A percentile compares a stretch with the other conserved stretches of the same genome.
phyloP scores from a whole-genome alignment of 768 basidiomycete species.

The Rhizopogon vulgaris region DNA sequence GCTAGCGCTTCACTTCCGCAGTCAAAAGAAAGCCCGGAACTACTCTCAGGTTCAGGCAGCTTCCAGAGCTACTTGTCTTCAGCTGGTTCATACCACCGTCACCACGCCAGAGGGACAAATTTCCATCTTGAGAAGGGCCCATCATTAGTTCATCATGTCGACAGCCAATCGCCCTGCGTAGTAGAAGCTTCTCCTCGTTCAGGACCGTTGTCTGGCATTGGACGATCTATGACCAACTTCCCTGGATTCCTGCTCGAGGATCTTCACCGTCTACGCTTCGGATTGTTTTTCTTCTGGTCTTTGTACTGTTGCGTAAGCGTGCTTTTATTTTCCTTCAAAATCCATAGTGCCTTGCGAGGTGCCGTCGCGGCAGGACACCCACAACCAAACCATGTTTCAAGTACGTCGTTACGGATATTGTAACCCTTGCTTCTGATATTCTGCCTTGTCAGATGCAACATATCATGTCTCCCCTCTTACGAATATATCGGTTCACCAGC shows the following conservation, averaged over 20 bases:
- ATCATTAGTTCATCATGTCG: slow-evolving; percentile 5
- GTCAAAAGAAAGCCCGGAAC: not conserved
- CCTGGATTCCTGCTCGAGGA: slow-evolving; percentile 19
- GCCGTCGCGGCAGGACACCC: slow-evolving; percentile 1
- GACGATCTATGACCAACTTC: slow-evolving; percentile 20
- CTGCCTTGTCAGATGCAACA: not conserved
- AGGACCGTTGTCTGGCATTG: slow-evolving; percentile 20
- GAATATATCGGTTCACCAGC: slow-evolving; percentile 25
- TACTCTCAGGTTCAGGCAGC: slow-evolving; percentile 29
- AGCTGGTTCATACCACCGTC: slow-evolving; percentile 36
- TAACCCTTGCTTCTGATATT: not conserved
- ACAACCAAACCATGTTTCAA: not conserved
- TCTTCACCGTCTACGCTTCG: slow-evolving; percentile 16
- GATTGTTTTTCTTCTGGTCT: slow-evolving; percentile 26
- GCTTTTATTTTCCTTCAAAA: slow-evolving; percentile 28
- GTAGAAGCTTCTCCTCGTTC: slow-evolving; percentile 6
- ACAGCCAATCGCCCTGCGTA: slow-evolving; percentile 1
- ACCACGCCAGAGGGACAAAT: slow-evolving; percentile 15
- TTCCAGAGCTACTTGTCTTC: slow-evolving; percentile 42
- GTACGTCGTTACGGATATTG: not conserved
- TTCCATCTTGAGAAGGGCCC: slow-evolving; percentile 1
- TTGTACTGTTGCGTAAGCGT: slow-evolving; percentile 39
- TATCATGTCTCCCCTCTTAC: slow-evolving; percentile 17
- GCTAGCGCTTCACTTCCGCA: not conserved
- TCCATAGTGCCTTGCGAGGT: slow-evolving; percentile 11